A percentile compares a stretch with the other conserved stretches of the same genome.
Conservation (phyloP, 139 green algal species). For the Ettlia oleoabundans region DNA sequence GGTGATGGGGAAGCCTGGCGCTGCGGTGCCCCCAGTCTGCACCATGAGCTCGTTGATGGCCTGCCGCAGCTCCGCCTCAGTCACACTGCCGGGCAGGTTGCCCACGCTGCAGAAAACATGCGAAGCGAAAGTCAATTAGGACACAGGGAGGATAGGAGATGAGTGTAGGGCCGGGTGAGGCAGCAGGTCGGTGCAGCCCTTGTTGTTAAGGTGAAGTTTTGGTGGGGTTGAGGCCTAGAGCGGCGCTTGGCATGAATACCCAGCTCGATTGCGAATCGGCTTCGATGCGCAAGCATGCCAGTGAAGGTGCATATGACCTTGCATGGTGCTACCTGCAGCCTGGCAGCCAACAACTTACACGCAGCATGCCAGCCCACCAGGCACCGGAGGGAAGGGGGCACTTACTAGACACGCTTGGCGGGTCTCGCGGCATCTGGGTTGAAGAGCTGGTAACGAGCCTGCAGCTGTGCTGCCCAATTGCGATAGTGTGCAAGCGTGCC, state of each 20-base stretch:
- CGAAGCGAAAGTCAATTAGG: neutral
- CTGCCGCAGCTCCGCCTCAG: constrained; percentile 53
- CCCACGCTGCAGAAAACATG: constrained; percentile 51
- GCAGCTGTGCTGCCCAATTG: constrained; percentile 46
- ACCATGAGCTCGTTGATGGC: constrained; percentile 60
- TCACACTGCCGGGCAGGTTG: constrained; percentile 63
- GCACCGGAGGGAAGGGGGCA: neutral
- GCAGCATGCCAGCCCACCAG: neutral
- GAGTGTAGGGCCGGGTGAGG: neutral
- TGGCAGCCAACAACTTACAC: neutral
- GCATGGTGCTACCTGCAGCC: neutral
- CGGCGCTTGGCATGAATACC: no score
- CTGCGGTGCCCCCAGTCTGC: constrained; percentile 33
- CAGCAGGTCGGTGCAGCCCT: no score
- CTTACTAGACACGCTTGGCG: constrained; percentile 71
- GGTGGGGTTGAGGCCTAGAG: no score
- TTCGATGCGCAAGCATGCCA: neutral
- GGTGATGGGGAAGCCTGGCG: constrained; percentile 50
- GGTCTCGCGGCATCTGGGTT: constrained; percentile 75
- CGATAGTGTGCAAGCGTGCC: constrained; percentile 55
- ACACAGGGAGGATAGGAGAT: neutral
- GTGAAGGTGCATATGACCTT: neutral
- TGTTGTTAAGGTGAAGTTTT: no score
- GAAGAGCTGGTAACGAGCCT: constrained; percentile 57
- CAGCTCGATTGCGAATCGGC: no score